Percentiles rank a stretch among this genome's conserved stretches.
Evolutionary conservation across 352 stramenopile genomes (phyloP).

Genomic region (Phytopythium helicoides): DNA sequence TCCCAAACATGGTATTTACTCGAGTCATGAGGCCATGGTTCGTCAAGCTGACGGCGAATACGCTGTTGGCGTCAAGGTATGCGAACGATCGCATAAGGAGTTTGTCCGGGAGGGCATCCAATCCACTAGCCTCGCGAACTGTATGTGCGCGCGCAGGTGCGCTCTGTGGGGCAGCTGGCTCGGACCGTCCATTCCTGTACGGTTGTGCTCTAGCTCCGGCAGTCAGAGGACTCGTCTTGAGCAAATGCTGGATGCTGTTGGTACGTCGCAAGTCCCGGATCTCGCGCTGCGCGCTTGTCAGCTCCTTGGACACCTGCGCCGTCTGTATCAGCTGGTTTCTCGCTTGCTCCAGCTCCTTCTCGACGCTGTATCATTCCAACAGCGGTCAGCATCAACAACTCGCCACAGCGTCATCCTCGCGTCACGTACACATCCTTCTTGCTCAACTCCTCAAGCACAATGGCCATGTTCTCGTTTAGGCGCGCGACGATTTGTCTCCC

Average conservation of each 20-base stretch:
- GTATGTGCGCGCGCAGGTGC: neutral
- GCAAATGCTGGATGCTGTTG: conserved; percentile 66
- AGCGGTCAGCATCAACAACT: neutral
- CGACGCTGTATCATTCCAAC: conserved; percentile 30
- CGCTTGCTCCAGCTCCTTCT: conserved; percentile 54
- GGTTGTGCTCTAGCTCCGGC: neutral
- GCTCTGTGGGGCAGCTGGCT: neutral
- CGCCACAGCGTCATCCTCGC: neutral
- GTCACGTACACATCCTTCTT: conserved; percentile 61
- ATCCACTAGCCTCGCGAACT: neutral
- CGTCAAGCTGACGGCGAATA: conserved; percentile 66
- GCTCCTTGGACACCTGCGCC: conserved; percentile 57
- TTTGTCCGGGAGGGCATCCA: conserved; percentile 38
- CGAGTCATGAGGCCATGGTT: conserved; percentile 46
- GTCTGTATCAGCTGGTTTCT: conserved; percentile 56
- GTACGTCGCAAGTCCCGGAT: conserved; percentile 69
- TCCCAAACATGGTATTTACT: conserved; percentile 67
- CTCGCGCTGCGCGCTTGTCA: conserved; percentile 65
- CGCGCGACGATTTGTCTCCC: conserved; percentile 35
- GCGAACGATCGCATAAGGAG: conserved; percentile 66
- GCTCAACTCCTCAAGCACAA: conserved; percentile 52
- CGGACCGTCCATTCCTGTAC: neutral
- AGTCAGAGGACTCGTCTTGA: conserved; percentile 32
- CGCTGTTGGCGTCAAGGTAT: conserved; percentile 67
- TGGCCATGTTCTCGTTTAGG: conserved; percentile 45